These are phyloP conservation scores for Casuarina glauca DNA, from an alignment of 306 rosid genomes.

Conservation along the genomic window DNA sequence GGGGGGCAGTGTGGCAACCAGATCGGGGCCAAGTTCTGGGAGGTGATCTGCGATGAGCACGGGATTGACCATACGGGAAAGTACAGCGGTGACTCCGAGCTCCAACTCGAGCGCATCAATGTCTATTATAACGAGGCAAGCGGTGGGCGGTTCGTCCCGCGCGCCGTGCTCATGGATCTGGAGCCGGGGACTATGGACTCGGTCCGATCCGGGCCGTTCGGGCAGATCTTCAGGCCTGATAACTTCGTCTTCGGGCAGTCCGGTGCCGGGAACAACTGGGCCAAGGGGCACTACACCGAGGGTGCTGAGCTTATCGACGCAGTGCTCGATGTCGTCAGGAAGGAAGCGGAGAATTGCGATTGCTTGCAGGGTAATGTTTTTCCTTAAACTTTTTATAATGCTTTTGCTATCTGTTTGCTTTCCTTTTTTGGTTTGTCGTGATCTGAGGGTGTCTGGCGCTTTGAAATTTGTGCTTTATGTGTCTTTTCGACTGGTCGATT, in stretches of 20 bases:
- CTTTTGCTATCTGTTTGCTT: background rate
- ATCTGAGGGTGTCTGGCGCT: background rate
- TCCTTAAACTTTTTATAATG: background rate
- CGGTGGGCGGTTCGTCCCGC: conserved; percentile 52
- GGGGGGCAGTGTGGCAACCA: conserved; percentile 61
- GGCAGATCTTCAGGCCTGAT: conserved; percentile 51
- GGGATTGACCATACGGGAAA: conserved; percentile 46
- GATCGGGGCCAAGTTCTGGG: conserved; percentile 62
- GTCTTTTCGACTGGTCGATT: background rate
- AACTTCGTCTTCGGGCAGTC: conserved; percentile 56
- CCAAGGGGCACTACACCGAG: conserved; percentile 52
- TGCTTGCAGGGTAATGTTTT: conserved; percentile 46
- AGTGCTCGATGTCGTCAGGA: conserved; percentile 52
- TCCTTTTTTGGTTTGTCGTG: background rate
- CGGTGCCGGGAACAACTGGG: conserved; percentile 60
- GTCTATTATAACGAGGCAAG: conserved; percentile 55
- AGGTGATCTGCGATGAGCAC: conserved; percentile 56
- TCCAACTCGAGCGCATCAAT: conserved; percentile 51
- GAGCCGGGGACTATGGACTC: conserved; percentile 62
- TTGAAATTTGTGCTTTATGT: background rate
- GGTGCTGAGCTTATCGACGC: conserved; percentile 60
- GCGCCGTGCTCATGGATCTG: conserved; percentile 57
- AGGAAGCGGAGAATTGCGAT: conserved; percentile 57
- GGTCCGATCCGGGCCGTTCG: conserved; percentile 48
- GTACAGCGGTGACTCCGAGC: conserved; percentile 45